These are phyloP conservation scores for Haplographium delicatum DNA, from an alignment of 495 filamentous ascomycete genomes.

Conservation along the genomic window DNA sequence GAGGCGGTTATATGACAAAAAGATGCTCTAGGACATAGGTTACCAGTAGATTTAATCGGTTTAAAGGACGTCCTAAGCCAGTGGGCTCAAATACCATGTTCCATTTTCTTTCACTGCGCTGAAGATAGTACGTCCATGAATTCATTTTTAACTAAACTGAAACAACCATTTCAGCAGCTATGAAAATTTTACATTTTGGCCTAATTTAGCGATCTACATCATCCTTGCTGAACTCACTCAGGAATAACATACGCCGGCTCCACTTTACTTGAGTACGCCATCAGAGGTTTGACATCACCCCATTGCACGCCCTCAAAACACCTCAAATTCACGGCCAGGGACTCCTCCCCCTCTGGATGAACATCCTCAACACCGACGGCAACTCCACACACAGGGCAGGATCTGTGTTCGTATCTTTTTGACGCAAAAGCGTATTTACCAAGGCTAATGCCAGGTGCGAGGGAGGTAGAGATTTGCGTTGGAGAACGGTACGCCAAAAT, in stretches of 20 bases:
- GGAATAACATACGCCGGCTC: background rate
- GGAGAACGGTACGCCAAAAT: background rate
- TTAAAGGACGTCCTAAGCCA: no score
- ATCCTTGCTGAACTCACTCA: no score
- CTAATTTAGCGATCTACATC: no score
- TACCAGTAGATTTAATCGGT: no score
- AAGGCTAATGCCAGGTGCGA: background rate
- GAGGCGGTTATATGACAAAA: no score
- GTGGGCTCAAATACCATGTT: no score
- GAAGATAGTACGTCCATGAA: no score
- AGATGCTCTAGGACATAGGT: no score
- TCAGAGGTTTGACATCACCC: background rate
- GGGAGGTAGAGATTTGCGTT: background rate
- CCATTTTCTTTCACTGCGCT: no score
- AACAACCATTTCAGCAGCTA: no score
- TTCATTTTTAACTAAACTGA: no score
- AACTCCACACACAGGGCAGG: slow-evolving; percentile 4
- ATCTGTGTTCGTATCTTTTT: background rate
- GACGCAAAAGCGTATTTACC: background rate
- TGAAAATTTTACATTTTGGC: no score
- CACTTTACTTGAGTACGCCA: background rate
- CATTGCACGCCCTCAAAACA: slow-evolving; percentile 18
- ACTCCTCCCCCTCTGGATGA: background rate
- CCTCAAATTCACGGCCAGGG: background rate
- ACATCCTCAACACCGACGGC: background rate